Evolutionary conservation across 208 protist genomes (phyloP).

Genomic region (Crithidia bombi): DNA sequence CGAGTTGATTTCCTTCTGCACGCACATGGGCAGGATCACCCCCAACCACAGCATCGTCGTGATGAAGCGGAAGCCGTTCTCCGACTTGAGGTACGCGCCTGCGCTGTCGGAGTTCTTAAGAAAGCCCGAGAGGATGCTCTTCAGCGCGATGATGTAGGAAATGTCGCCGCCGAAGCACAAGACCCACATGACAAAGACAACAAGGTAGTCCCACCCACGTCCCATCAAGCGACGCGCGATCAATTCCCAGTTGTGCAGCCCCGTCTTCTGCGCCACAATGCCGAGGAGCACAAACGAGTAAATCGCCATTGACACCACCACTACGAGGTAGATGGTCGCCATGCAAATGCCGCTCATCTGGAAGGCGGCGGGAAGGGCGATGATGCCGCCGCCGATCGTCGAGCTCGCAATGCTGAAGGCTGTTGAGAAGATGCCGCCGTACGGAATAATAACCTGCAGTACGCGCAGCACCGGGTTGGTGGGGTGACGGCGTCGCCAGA

Average conservation of each 20-base stretch:
- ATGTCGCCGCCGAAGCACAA: slow-evolving; percentile 66
- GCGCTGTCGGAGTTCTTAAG: slow-evolving; percentile 25
- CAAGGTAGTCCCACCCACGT: slow-evolving; percentile 42
- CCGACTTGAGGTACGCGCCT: slow-evolving; percentile 24
- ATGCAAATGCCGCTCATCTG: slow-evolving; percentile 57
- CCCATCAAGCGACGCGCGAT: slow-evolving; percentile 49
- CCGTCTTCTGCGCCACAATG: slow-evolving; percentile 46
- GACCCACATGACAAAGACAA: slow-evolving; percentile 58
- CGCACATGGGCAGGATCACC: slow-evolving; percentile 68
- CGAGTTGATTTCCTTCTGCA: slow-evolving; percentile 82
- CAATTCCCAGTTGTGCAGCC: slow-evolving; percentile 57
- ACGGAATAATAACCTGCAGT: slow-evolving; percentile 50
- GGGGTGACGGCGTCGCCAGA: slow-evolving; percentile 51
- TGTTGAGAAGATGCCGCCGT: slow-evolving; percentile 49
- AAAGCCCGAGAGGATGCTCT: slow-evolving; percentile 45
- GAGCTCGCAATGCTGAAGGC: slow-evolving; percentile 68
- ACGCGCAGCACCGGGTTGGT: slow-evolving; percentile 38
- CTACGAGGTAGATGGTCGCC: slow-evolving; percentile 35
- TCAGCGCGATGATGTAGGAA: slow-evolving; percentile 67
- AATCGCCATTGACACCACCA: slow-evolving; percentile 45
- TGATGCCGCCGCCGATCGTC: slow-evolving; percentile 73
- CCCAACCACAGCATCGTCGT: slow-evolving; percentile 59
- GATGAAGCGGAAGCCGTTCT: slow-evolving; percentile 47
- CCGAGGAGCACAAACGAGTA: slow-evolving; percentile 72
- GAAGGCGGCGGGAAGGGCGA: slow-evolving; percentile 59